A percentile compares a stretch with the other conserved stretches of the same genome.
Conservation (phyloP, 2,329 filamentous ascomycete species). For the Colletotrichum theobromicola region DNA sequence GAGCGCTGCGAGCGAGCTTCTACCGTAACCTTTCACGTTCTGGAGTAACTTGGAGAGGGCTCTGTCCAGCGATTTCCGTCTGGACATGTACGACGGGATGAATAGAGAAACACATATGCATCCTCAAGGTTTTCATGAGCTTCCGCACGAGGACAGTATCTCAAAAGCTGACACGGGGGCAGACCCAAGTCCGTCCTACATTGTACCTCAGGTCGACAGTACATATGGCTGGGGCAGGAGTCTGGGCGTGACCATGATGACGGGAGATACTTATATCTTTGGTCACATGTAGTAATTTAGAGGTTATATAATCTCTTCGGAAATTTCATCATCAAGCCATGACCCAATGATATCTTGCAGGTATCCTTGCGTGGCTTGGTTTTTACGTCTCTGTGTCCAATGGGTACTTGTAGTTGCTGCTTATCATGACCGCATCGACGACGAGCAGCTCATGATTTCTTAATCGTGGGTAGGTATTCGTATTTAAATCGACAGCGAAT, state of each 20-base stretch:
- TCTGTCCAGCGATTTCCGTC: neutral
- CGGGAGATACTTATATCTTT: no score
- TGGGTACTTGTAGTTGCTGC: neutral
- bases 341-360: neutral
- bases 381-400: rapidly evolving
- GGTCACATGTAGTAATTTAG: no score
- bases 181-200: neutral
- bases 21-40: neutral
- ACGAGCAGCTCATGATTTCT: no score
- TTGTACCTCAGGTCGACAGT: no score
- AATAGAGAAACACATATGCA: neutral
- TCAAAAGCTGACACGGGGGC: neutral
- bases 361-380: no score
- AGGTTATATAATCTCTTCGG: neutral
- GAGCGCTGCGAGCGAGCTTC: neutral
- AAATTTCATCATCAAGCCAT: neutral
- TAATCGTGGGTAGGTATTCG: no score
- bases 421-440: neutral
- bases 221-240: no score
- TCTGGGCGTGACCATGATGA: no score
- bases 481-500: neutral
- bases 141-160: neutral
- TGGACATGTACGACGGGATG: rapidly evolving
- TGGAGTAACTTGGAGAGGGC: neutral
- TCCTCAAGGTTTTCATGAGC: neutral